phyloP scores from a whole-genome alignment of 2,329 filamentous ascomycete species.

The Bipolaris cookei region DNA sequence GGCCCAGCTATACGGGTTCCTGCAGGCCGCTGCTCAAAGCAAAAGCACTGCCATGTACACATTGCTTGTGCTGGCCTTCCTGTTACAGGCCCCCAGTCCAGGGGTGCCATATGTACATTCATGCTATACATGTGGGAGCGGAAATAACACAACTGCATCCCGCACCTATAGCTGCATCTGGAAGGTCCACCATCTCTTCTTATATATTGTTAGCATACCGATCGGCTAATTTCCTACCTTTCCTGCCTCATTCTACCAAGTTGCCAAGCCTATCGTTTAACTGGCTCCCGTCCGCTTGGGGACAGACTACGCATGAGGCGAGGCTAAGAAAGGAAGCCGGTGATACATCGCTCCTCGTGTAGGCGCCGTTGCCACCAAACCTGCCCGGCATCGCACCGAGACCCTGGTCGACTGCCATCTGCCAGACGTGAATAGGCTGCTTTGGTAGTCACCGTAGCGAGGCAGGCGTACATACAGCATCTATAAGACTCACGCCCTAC shows the following conservation, averaged over 20 bases:
- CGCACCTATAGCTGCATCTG: conserved; percentile 17
- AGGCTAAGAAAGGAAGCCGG: conserved; percentile 22
- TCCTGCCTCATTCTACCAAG: conserved; percentile 28
- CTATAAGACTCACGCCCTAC: conserved; percentile 21
- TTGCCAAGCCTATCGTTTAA: conserved; percentile 23
- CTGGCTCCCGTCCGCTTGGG: conserved; percentile 10
- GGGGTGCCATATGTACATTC: background rate
- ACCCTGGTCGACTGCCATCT: background rate
- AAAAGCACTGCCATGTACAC: conserved; percentile 1
- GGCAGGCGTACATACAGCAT: background rate
- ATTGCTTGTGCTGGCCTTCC: conserved; percentile 1
- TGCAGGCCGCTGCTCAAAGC: conserved; percentile 17
- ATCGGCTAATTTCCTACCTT: conserved; percentile 14
- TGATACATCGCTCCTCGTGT: conserved; percentile 14
- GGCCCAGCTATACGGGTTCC: conserved; percentile 23
- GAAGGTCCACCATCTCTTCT: conserved; percentile 25
- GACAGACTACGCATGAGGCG: conserved; percentile 11
- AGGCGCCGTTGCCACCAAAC: conserved; percentile 11
- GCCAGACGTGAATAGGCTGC: conserved; percentile 2
- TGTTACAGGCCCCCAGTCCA: background rate
- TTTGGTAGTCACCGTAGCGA: conserved; percentile 6
- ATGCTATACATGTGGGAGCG: conserved; percentile 4
- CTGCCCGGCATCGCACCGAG: conserved; percentile 9
- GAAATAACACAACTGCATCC: conserved; percentile 12
- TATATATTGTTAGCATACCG: conserved; percentile 26